Base-by-base conservation (phyloP, 306 rosid species). In the Astragalus membranaceus region DNA sequence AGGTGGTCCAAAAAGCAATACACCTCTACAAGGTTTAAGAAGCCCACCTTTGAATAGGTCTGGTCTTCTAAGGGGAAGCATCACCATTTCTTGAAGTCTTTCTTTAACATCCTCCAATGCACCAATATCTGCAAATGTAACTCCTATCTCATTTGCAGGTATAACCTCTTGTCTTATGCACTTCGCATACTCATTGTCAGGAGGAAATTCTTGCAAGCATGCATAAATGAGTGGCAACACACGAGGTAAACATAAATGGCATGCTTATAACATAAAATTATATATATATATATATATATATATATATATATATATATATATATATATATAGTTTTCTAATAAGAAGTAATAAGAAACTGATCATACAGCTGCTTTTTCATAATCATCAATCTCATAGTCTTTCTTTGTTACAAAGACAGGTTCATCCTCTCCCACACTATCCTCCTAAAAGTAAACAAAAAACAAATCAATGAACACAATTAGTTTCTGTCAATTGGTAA, bases 1-100 rank as follows among this genome's bases (percentile, higher is more conserved):
- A n/a, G 96, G 96, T 53, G 96, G 96, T 8, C 96, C 96, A 46
- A 90, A 90, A 11, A 90, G 96, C 80, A 90, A 74, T 56, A 88
- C 85, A 12, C 96, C 95, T 78, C 85, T 85, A 46, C 96, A 90
- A 20, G 96, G 96, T 72, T 90, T 88, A 6, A 90, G 85, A 44
- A 90, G 85, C 2, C 96, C 96, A 2, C 36, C 36, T 71, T 75
- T 84, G 85, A 90, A 90, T 37, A 90, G 92, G 43, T 90, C 87
- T 49, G 96, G 96, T 69, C 95, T 88, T 83, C 90, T 80, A 51
- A 88, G 88, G 16, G 96, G 96, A 43, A 88, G 96, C 95, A 90
- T 90, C 44, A 90, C 96, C 59, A 80, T 55, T 77, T 90, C 96
- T 64, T 90, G 87, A 57, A 90, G 90, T 73, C 92, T 88, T 75